These are phyloP conservation scores for Colletotrichum aenigma DNA, from an alignment of 2,329 filamentous ascomycete species.

Conservation along the genomic window DNA sequence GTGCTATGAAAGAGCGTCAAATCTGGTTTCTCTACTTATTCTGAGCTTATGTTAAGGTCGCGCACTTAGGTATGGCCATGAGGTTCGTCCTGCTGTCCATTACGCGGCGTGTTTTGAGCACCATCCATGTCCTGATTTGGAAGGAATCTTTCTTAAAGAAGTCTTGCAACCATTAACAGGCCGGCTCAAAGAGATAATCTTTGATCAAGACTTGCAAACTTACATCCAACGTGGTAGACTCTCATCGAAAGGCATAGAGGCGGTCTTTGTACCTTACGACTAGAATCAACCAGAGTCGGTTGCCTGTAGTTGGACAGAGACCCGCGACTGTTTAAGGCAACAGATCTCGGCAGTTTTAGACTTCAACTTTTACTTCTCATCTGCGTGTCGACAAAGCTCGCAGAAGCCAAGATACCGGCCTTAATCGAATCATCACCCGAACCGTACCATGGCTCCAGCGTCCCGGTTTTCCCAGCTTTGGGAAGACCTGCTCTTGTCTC, in stretches of 20 bases:
- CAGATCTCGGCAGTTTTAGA: neutral
- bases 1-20: no score
- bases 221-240: neutral
- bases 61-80: rapidly evolving
- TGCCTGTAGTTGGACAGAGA: neutral
- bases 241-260: neutral
- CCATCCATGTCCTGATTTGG: neutral
- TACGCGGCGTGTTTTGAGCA: rapidly evolving
- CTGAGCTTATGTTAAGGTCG: neutral
- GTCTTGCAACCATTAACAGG: neutral
- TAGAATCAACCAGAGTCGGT: neutral
- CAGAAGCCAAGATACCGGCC: neutral
- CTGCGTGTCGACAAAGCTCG: neutral
- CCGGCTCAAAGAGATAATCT: neutral
- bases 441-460: neutral
- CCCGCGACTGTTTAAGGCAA: neutral
- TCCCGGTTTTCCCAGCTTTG: neutral
- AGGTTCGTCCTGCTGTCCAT: neutral
- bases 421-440: neutral
- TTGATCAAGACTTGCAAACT: neutral
- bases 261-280: neutral
- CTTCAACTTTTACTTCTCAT: neutral
- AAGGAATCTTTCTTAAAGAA: neutral
- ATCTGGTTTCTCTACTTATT: no score
- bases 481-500: neutral